A percentile compares a stretch with the other conserved stretches of the same genome.
Evolutionary conservation across 331 rosid species (phyloP).

Genomic region (Prunus yedoensis): DNA sequence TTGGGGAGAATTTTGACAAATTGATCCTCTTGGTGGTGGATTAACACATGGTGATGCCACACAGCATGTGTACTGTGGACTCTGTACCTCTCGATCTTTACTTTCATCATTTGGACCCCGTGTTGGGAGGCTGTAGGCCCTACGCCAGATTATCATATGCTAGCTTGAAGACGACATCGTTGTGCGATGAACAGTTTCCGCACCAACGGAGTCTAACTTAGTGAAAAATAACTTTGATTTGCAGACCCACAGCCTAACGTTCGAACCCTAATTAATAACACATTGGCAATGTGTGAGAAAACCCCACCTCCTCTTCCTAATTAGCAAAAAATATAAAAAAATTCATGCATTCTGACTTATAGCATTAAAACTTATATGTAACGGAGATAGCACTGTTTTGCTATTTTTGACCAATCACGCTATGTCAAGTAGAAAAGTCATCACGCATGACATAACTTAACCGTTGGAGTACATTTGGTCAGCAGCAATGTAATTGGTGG

Average conservation of each 20-base stretch:
- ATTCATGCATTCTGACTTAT: too few relatives aligned
- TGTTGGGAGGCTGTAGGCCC: neutral
- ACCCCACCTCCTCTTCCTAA: too few relatives aligned
- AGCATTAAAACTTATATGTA: too few relatives aligned
- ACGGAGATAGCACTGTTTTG: too few relatives aligned
- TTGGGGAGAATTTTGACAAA: neutral
- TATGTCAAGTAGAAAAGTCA: too few relatives aligned
- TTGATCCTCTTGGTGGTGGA: slow-evolving; percentile 1
- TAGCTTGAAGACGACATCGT: neutral
- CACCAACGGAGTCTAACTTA: too few relatives aligned
- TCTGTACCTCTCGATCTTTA: neutral
- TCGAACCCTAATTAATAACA: too few relatives aligned
- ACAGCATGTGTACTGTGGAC: neutral
- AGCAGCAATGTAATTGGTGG: neutral
- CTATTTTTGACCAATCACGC: too few relatives aligned
- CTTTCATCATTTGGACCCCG: neutral
- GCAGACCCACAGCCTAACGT: fast-evolving
- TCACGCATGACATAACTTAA: neutral
- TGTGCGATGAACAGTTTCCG: neutral
- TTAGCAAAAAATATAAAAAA: too few relatives aligned
- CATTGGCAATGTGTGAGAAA: too few relatives aligned
- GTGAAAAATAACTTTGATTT: too few relatives aligned
- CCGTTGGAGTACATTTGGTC: neutral
- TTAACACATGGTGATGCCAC: slow-evolving; percentile 9
- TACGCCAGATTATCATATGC: neutral